These are phyloP conservation scores for Geotrichum reessii DNA, from an alignment of 1,139 yeast genomes.

Conservation along the genomic window DNA sequence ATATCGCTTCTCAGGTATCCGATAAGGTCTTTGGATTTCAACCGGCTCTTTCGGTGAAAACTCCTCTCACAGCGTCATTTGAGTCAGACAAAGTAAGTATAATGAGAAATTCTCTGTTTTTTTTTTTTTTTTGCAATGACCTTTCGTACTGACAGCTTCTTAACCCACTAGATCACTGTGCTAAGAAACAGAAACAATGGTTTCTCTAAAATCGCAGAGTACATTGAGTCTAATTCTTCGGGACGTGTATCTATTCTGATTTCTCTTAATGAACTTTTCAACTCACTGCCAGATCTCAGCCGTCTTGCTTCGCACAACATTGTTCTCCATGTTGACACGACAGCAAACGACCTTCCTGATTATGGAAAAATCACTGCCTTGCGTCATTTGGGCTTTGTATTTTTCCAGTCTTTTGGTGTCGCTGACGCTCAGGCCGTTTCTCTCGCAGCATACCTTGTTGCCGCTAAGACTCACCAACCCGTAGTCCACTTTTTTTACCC, in stretches of 20 bases:
- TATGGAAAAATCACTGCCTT: conserved; percentile 61
- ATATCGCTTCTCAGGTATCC: conserved; percentile 30
- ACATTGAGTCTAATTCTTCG: conserved; percentile 17
- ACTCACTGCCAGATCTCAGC: conserved; percentile 56
- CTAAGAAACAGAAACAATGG: conserved; percentile 52
- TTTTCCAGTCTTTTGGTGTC: conserved; percentile 58
- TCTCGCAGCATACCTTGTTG: conserved; percentile 52
- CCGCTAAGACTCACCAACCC: conserved; percentile 46
- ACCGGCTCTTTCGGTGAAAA: conserved; percentile 45
- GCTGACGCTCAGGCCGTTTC: conserved; percentile 51
- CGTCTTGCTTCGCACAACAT: conserved; percentile 43
- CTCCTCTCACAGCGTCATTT: conserved; percentile 34
- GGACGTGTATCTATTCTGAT: conserved; percentile 37
- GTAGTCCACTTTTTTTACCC: conserved; percentile 59
- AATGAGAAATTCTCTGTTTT: neutral
- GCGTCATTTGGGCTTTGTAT: conserved; percentile 61
- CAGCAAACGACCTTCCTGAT: conserved; percentile 38
- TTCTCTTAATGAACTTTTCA: conserved; percentile 50
- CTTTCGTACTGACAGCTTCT: neutral
- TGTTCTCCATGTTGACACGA: conserved; percentile 53
- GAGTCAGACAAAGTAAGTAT: conserved; percentile 13
- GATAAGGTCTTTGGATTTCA: conserved; percentile 43
- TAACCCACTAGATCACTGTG: conserved; percentile 28
- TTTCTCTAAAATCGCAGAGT: conserved; percentile 40
- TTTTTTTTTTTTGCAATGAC: neutral